Evolutionary conservation across 768 basidiomycete species (phyloP).

Genomic region (Guyanaporus albipodus): DNA sequence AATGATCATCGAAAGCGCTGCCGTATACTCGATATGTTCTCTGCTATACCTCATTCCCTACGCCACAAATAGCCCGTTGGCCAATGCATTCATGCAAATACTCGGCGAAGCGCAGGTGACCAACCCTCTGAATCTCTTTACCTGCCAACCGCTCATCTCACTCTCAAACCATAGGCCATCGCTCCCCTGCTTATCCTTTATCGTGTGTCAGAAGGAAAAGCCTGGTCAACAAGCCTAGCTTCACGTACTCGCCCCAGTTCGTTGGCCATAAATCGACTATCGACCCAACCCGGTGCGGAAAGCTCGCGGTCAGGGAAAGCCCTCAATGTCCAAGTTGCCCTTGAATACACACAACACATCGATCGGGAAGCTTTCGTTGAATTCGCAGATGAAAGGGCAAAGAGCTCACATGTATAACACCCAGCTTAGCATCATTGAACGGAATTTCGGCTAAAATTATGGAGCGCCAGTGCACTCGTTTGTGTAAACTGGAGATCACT

Average conservation of each 20-base stretch:
- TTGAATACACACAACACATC: slow-evolving; percentile 3
- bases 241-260: slow-evolving; percentile 8
- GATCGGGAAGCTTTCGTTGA: slow-evolving; percentile 4
- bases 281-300: too few relatives aligned
- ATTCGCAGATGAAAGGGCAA: slow-evolving; percentile 6
- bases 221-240: slow-evolving; percentile 31
- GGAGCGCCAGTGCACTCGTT: not conserved
- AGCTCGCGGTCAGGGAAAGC: not conserved
- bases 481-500: too few relatives aligned
- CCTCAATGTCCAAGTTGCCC: slow-evolving; percentile 13
- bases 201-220: slow-evolving; percentile 44
- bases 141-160: not conserved
- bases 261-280: not conserved
- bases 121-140: not conserved
- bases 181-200: slow-evolving; percentile 47
- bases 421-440: not conserved
- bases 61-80: slow-evolving; percentile 18
- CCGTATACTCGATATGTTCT: slow-evolving; percentile 31
- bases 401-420: slow-evolving; percentile 5
- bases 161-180: slow-evolving; percentile 33
- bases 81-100: slow-evolving; percentile 29
- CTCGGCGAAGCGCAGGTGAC: slow-evolving; percentile 30
- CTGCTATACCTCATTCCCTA: slow-evolving; percentile 31
- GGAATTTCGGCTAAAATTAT: not conserved
- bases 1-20: slow-evolving; percentile 33